These are phyloP conservation scores for Kluyveromyces aestuarii DNA, from an alignment of 805 yeast species.

Conservation along the genomic window DNA sequence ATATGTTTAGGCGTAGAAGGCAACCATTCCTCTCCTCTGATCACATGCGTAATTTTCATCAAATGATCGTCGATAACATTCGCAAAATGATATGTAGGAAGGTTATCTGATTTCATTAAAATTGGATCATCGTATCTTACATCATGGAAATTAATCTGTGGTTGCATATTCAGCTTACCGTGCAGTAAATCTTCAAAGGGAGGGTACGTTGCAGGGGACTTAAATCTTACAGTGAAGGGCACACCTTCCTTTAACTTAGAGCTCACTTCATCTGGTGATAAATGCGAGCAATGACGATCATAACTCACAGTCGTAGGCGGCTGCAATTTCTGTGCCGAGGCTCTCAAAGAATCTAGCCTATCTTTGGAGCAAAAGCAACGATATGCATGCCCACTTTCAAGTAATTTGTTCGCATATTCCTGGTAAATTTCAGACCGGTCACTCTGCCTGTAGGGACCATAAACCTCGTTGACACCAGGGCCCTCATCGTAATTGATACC, in stretches of 20 bases:
- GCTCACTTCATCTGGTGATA: constrained; percentile 34
- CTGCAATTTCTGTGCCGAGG: constrained; percentile 59
- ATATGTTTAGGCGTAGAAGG: constrained; percentile 93
- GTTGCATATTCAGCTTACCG: constrained; percentile 67
- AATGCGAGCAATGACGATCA: constrained; percentile 67
- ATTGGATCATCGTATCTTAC: constrained; percentile 84
- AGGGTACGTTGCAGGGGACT: constrained; percentile 65
- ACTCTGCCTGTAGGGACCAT: constrained; percentile 80
- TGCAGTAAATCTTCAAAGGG: constrained; percentile 65
- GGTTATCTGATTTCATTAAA: constrained; percentile 81
- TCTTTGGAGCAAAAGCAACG: constrained; percentile 82
- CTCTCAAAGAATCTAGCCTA: constrained; percentile 56
- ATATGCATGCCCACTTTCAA: constrained; percentile 68
- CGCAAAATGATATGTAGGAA: constrained; percentile 96
- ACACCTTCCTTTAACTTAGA: constrained; percentile 27
- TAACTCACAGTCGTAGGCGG: constrained; percentile 93
- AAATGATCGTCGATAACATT: constrained; percentile 91
- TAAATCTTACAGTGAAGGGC: constrained; percentile 58
- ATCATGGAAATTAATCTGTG: constrained; percentile 64
- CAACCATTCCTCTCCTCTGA: constrained; percentile 97
- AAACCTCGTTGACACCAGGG: constrained; percentile 36
- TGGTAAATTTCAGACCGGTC: constrained; percentile 62
- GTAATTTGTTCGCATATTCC: constrained; percentile 45
- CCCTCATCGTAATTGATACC: constrained; percentile 76
- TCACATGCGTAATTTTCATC: constrained; percentile 88